Base-by-base conservation (phyloP, 805 yeast genomes). In the Cyberlindnera petersonii region DNA sequence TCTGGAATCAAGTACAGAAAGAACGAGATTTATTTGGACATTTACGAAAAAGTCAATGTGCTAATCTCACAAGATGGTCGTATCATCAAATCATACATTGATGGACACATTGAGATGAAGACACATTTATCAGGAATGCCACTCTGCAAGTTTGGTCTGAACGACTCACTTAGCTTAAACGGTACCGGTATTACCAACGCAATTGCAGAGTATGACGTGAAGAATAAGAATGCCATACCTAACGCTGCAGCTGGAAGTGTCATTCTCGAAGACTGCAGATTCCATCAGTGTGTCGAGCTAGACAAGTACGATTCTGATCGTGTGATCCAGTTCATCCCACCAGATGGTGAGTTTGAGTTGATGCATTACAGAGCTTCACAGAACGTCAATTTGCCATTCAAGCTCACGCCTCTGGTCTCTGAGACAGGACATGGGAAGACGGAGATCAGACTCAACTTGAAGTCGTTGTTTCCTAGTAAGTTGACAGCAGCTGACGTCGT, bases 211-310 rank as follows among this genome's bases (percentile, higher is more conserved):
- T 46, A 50, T 37, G 64, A 57, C 35, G 48, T 52, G 27, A 59
- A 45, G 38, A 63, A 56, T 42, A 51, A 57, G 39, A 48, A 49
- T 31, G 61, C 53, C 32, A 59, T 56, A 14, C 67, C 68, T 14
- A 59, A 58, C 35, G 71, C 74, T 3, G 69, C 71, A 1, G 66
- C 70, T 0, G 74, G 75, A 3, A 63, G 71, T 24, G 84, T 79
- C 5, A 53, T 69, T 0, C 63, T 88, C 9, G 86, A 82, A 49
- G 94, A 87, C 58, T 79, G 85, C 50, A 86, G 82, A 47, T 83
- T 87, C 61, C 96, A 87, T 60, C 91, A 86, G 52, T 85, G 95
- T 60, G 96, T 87, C 19, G 77, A 81, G 44, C 66, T 86, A 40
- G 75, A 75, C 42, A 73, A 75, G 49, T 86, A 82, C 59, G 87